Evolutionary conservation across 345 rosid genomes (phyloP), one percentile per base, ranked within the genome.

Genomic region (Citrus reticulata): DNA sequence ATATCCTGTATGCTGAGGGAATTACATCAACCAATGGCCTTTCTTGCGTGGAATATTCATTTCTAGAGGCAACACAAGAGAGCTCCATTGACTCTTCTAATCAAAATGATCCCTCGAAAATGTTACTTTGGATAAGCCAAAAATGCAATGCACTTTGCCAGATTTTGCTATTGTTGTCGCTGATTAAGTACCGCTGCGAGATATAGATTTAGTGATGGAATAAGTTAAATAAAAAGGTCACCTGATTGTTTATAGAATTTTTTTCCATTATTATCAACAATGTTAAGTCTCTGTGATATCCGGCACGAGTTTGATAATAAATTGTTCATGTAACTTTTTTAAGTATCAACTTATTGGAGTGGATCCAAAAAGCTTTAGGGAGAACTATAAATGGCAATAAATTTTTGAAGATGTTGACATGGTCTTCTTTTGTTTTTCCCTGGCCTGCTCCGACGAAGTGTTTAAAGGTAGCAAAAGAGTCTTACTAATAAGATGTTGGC

Each of bases 321-420:
- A 32, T 37, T 39, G 20, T 16, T 46, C 29, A 64, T 34, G 35
- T 4, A 46, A 25, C 27, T n/a, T 34, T 30, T 30, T 30, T 2
- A 30, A 95, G 88, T 93, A 87, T 87, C 93, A 95, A 82, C 93
- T 93, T 59, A 91, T 95, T 79, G 88, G 97, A 77, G 79, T 87
- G 72, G 92, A 88, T 83, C 92, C 97, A 6, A 88, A 80, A 69
- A 84, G 81, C 82, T 86, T 92, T 6, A 95, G 96, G 75, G 97
- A 81, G 72, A 93, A 88, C 85, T 87, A 89, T 88, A 93, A 90
- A 81, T 91, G 89, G 96, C 73, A 91, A 79, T 89, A 87, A 54
- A 93, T 90, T 97, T 95, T 95, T 59, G 99, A 93, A 87, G 93
- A 92, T 32, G 85, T 91, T 10, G 88, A 91, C 77, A 81, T 93